Percentiles rank a stretch among this genome's conserved stretches.
These are phyloP conservation scores for Bimuria novae-zelandiae DNA, from an alignment of 2,329 filamentous ascomycete genomes.

Conservation along the genomic window DNA sequence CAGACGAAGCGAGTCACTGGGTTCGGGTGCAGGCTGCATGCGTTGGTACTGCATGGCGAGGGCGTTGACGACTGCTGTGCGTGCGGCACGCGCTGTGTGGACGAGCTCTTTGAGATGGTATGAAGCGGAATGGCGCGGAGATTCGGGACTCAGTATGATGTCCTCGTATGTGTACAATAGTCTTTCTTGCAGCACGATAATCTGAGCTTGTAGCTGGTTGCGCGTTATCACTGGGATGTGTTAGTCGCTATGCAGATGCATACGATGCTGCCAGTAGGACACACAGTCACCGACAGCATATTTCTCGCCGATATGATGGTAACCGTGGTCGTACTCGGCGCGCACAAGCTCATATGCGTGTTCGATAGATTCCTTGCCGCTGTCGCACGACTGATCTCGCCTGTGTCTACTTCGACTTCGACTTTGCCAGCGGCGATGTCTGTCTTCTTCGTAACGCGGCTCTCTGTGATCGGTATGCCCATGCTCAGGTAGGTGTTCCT, in stretches of 20 bases:
- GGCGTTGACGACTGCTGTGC: conserved; percentile 33
- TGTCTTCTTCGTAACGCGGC: conserved; percentile 18
- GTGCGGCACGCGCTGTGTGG: conserved; percentile 32
- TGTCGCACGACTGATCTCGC: conserved; percentile 26
- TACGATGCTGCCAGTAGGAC: too few species aligned
- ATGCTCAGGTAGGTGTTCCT: conserved; percentile 3
- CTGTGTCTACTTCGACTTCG: conserved; percentile 18
- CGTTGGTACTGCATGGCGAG: conserved; percentile 35
- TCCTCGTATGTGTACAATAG: conserved; percentile 37
- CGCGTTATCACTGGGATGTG: conserved; percentile 28
- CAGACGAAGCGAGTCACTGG: conserved; percentile 11
- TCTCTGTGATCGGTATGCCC: conserved; percentile 14
- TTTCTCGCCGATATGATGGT: conserved; percentile 32
- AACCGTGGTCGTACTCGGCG: conserved; percentile 37
- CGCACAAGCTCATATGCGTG: conserved; percentile 29
- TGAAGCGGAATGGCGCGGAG: conserved; percentile 27
- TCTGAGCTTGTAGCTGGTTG: conserved; percentile 38
- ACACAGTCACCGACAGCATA: conserved; percentile 40
- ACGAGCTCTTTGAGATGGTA: conserved; percentile 35
- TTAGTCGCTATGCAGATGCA: too few species aligned
- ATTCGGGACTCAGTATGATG: conserved; percentile 27
- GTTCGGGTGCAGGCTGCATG: conserved; percentile 20
- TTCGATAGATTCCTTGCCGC: conserved; percentile 35
- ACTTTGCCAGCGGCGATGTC: conserved; percentile 12
- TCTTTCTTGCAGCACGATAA: conserved; percentile 38